These are phyloP conservation scores for Penicillium fimorum DNA, from an alignment of 495 filamentous ascomycete genomes.

Conservation along the genomic window DNA sequence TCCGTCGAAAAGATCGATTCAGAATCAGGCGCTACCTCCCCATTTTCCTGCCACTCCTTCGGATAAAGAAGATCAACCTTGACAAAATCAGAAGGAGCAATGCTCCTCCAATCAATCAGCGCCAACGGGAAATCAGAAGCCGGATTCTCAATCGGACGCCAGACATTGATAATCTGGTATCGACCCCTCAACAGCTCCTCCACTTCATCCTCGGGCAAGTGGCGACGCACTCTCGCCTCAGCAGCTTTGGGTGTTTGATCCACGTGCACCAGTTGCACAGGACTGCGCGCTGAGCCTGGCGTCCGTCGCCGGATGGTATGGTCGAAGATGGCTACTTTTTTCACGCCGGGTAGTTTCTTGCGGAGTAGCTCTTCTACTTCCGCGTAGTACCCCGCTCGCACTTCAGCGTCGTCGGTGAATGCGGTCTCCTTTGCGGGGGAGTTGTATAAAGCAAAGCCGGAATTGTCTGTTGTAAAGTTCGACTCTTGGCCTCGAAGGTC, in stretches of 20 bases:
- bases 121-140: slow-evolving; percentile 69
- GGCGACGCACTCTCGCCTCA: slow-evolving; percentile 58
- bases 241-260: slow-evolving; percentile 72
- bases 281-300: slow-evolving; percentile 52
- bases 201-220: slow-evolving; percentile 57
- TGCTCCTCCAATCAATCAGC: slow-evolving; percentile 60
- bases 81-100: slow-evolving; percentile 63
- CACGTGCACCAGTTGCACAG: slow-evolving; percentile 73
- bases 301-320: slow-evolving; percentile 75
- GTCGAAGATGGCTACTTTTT: slow-evolving; percentile 75
- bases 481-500: slow-evolving; percentile 14
- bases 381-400: slow-evolving; percentile 72
- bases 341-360: slow-evolving; percentile 58
- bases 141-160: slow-evolving; percentile 73
- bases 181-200: slow-evolving; percentile 58
- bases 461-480: slow-evolving; percentile 13
- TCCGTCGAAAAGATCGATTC: slow-evolving; percentile 69
- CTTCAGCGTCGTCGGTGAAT: slow-evolving; percentile 50
- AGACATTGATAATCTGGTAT: slow-evolving; percentile 85
- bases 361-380: slow-evolving; percentile 70
- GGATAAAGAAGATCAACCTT: slow-evolving; percentile 73
- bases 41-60: slow-evolving; percentile 65
- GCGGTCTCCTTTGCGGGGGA: slow-evolving; percentile 7
- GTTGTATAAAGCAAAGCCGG: slow-evolving; percentile 13
- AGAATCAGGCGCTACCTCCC: slow-evolving; percentile 60